Base-by-base conservation (phyloP, 2,329 filamentous ascomycete species). In the Alternaria angustiovoidea region DNA sequence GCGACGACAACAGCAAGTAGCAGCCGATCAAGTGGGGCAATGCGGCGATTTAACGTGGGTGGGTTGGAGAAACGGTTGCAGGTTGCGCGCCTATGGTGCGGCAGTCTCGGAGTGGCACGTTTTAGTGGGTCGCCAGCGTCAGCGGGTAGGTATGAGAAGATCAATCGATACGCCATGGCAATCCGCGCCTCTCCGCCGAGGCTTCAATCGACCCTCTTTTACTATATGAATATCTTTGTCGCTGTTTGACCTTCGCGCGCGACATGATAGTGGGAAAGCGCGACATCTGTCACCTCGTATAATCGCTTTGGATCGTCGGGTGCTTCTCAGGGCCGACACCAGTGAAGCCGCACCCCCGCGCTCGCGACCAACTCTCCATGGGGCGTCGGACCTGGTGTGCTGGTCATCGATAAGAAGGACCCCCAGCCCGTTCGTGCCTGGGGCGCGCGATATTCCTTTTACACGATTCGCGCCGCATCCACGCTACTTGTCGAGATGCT, bases 391-490 rank as follows among this genome's bases (percentile, higher is more conserved):
- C 44, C 54, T 36, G 55, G 51, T 32, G 55, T 51, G 46, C 57
- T 59, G 24, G 54, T 59, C 61, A 68, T 63, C 51, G 54, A 65
- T 61, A 68, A 65, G 57, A 63, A 54, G 26, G 30, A 49, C 54
- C 54, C 43, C 52, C 51, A 42, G 38, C 53, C 34, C 32, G 20
- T n/a, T 43, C 44, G 54, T 46, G 42, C 26, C 57, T 51, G 38
- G 51, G 30, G 44, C 48, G 47, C 41, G 26, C 34, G 6, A 20
- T 30, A 43, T 39, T 20, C n/a, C 28, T 39, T 44, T 39, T 44
- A 44, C 46, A 43, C 16, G 16, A 36, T 16, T 6, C n/a, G 16
- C 16, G 20, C 52, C 16, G n/a, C 62, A 60, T 44, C 51, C 16
- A 24, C 12, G 24, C 42, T 42, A n/a, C 22, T 30, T 24, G 24